These are phyloP conservation scores for Entrophospora sp. DNA, from an alignment of 192 early-diverging fungal genomes.

Conservation along the genomic window DNA sequence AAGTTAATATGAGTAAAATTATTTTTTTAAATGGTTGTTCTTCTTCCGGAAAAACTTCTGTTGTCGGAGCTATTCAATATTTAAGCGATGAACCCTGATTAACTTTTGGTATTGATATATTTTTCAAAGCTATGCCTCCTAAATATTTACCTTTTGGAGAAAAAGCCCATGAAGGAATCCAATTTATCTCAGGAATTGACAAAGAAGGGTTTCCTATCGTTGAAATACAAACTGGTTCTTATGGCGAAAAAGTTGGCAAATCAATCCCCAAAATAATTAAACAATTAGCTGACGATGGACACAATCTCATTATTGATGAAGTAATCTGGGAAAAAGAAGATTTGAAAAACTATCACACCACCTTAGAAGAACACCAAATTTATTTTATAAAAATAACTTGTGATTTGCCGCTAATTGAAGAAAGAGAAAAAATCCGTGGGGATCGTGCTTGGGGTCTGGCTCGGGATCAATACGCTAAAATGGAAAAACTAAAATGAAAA, in stretches of 20 bases:
- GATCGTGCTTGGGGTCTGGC: neutral
- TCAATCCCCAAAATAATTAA: neutral
- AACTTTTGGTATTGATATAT: neutral
- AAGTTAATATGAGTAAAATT: neutral
- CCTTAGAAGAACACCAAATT: neutral
- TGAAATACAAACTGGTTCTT: neutral
- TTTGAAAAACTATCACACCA: neutral
- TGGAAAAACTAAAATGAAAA: no score
- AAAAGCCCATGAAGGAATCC: constrained; percentile 4
- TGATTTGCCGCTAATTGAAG: neutral
- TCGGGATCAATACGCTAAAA: no score
- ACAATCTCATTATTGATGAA: neutral
- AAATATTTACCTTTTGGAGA: neutral
- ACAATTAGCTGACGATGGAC: neutral
- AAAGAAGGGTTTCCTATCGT: neutral
- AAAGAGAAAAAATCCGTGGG: constrained; percentile 2
- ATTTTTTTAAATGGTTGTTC: constrained; percentile 12
- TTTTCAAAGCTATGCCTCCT: neutral
- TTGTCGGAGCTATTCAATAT: neutral
- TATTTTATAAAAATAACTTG: neutral
- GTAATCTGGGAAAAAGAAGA: neutral
- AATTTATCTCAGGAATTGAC: neutral
- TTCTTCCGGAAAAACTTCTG: neutral
- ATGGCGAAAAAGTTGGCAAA: neutral
- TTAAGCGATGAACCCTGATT: neutral